Evolutionary conservation across 257 asterid species (phyloP).

Genomic region (Craterostigma plantagineum): DNA sequence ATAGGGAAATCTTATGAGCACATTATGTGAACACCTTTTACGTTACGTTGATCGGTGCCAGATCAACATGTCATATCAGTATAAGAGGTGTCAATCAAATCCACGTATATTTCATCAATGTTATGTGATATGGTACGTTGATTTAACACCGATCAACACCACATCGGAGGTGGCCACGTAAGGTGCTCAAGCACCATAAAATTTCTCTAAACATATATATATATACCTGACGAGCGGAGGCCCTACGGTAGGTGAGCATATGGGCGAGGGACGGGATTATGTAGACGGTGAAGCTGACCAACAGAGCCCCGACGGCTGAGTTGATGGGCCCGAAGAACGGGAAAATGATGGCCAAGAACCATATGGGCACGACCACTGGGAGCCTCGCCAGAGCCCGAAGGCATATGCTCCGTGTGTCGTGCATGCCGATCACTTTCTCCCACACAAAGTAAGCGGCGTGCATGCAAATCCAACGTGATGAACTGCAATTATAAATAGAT

Average conservation of each 20-base stretch:
- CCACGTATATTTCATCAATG: too few relatives aligned
- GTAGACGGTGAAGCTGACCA: constrained; percentile 92
- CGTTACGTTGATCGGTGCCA: too few relatives aligned
- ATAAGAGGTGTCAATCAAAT: too few relatives aligned
- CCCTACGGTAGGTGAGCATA: constrained; percentile 70
- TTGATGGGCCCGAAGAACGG: constrained; percentile 93
- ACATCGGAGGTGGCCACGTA: too few relatives aligned
- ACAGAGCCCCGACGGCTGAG: constrained; percentile 86
- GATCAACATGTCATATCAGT: too few relatives aligned
- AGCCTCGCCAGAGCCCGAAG: constrained; percentile 71
- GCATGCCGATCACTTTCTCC: constrained; percentile 97
- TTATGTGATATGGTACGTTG: too few relatives aligned
- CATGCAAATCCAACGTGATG: constrained; percentile 87
- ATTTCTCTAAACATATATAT: too few relatives aligned
- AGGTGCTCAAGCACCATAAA: too few relatives aligned
- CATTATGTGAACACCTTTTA: too few relatives aligned
- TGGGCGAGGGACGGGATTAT: constrained; percentile 80
- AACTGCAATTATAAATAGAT: too few relatives aligned
- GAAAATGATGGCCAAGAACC: constrained; percentile 92
- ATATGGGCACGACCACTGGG: constrained; percentile 82
- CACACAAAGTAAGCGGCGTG: constrained; percentile 90
- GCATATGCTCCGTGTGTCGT: constrained; percentile 69
- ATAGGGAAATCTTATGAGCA: too few relatives aligned
- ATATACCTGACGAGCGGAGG: constrained; percentile 66
- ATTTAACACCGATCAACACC: too few relatives aligned